Base-by-base conservation (phyloP, 495 filamentous ascomycete genomes). In the Recurvomyces mirabilis region DNA sequence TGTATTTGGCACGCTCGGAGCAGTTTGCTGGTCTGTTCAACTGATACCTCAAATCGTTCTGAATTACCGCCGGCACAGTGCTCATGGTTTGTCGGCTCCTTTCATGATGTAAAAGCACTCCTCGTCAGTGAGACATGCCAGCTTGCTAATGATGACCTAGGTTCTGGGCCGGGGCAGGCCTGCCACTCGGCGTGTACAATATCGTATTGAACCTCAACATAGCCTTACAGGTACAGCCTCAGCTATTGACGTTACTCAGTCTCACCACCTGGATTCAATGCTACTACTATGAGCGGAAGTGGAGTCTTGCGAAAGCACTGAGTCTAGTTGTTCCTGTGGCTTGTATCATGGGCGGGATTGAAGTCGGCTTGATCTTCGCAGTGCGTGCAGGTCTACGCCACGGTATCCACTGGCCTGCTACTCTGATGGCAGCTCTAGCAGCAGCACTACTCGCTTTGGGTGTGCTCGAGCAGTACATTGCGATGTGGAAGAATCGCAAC, bases 131-230 rank as follows among this genome's bases (percentile, higher is more conserved):
- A 2, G 17, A 7, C 37, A 14, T 14, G 37, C 9, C 2, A 12
- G 10, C 20, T 12, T 21, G 15, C 21, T 23, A 25, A 7, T 25
- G 21, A 3, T 26, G 20, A 11, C 15, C 21, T 15, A 42, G 39
- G 28, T 60, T 78, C 14, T 82, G 77, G 78, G 78, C 78, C 4
- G 67, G 61, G 28, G 76, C 77, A 1, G 76, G 77, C 0, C 70
- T 80, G 5, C 74, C 78, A 7, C 68, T 82, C 0, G 78, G 78
- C 2, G 74, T 78, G 4, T 81, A 79, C 55, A 81, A 80, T 49
- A 75, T 81, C 34, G 68, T 75, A 3, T 58, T 68, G 42, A 57
- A 73, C 11, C 77, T 78, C 61, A 80, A 79, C 52, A 54, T 79
- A 1, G 75, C 77, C 2, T 58, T 81, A 0, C 56, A 64, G 39